A percentile compares a stretch with the other conserved stretches of the same genome.
These are phyloP conservation scores for Salicornia ramosissima DNA, from an alignment of 148 eudicot genomes.

Conservation along the genomic window DNA sequence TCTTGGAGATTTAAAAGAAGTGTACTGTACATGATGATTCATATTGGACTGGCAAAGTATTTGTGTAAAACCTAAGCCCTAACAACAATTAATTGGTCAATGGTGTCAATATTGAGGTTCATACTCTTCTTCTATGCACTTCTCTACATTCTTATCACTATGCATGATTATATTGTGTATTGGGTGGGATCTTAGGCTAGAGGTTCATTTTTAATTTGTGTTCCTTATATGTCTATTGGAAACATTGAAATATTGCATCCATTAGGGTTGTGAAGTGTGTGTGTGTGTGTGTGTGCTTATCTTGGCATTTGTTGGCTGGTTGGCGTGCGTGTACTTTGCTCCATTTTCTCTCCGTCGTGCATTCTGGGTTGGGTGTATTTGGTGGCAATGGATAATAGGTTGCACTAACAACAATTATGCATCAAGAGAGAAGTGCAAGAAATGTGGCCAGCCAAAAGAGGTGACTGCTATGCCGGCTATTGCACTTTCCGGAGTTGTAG, in stretches of 20 bases:
- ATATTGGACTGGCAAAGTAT: too few relatives aligned
- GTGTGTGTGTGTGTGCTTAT: conserved; percentile 44
- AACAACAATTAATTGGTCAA: too few relatives aligned
- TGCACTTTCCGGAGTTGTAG: conserved; percentile 60
- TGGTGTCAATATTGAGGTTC: background rate
- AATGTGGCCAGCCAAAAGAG: conserved; percentile 82
- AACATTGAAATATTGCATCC: conserved; percentile 22
- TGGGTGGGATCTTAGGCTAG: background rate
- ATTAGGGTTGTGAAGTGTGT: conserved; percentile 41
- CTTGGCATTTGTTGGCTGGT: conserved; percentile 43
- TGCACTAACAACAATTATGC: conserved; percentile 99
- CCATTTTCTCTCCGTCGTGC: conserved; percentile 54
- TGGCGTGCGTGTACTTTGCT: conserved; percentile 68
- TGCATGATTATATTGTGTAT: background rate
- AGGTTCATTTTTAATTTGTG: background rate
- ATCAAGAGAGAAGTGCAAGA: conserved; percentile 86
- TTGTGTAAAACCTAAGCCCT: too few relatives aligned
- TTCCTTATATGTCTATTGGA: conserved; percentile 9
- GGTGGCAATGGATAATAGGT: conserved; percentile 69
- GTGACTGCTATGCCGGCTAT: conserved; percentile 73
- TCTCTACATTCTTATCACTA: background rate
- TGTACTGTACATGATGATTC: too few relatives aligned
- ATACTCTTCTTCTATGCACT: background rate
- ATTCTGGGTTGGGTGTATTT: conserved; percentile 73
- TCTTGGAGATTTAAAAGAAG: too few relatives aligned